Evolutionary conservation across 352 stramenopile species (phyloP).

Genomic region (Pythium aphanidermatum): DNA sequence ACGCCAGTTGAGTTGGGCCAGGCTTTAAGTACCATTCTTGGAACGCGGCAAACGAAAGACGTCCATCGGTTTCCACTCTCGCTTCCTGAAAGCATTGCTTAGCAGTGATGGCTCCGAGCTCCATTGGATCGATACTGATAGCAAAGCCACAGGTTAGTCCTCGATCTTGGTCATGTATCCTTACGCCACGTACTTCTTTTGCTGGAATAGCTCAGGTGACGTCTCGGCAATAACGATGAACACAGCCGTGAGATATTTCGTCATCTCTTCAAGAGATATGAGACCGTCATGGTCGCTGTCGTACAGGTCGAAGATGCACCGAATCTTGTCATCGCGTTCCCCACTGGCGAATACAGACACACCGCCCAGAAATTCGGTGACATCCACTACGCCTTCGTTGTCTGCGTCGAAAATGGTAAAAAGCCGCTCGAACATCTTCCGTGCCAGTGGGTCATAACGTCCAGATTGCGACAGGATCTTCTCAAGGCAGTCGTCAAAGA

Average conservation of each 20-base stretch:
- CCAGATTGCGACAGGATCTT: constrained; percentile 80
- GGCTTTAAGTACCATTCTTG: constrained; percentile 73
- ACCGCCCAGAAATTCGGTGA: constrained; percentile 74
- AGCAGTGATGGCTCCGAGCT: constrained; percentile 62
- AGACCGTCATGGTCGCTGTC: constrained; percentile 78
- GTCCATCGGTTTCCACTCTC: constrained; percentile 46
- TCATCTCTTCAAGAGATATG: constrained; percentile 83
- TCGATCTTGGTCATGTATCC: background rate
- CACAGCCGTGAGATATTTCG: constrained; percentile 79
- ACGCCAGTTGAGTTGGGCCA: constrained; percentile 39
- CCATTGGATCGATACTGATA: constrained; percentile 47
- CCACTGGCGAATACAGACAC: constrained; percentile 78
- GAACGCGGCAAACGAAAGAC: constrained; percentile 72
- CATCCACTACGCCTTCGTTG: constrained; percentile 60
- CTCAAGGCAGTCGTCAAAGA: constrained; percentile 65
- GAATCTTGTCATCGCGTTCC: constrained; percentile 81
- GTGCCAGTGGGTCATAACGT: constrained; percentile 61
- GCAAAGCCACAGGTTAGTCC: background rate
- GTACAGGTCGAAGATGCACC: constrained; percentile 81
- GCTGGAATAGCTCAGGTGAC: constrained; percentile 61
- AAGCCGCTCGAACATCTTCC: constrained; percentile 69
- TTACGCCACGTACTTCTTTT: constrained; percentile 41
- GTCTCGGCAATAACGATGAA: constrained; percentile 75
- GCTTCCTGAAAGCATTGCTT: constrained; percentile 75
- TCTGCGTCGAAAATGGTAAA: constrained; percentile 76